Percentiles rank a stretch among this genome's conserved stretches.
phyloP scores from a whole-genome alignment of 805 yeast species.

The Saturnispora hagleri region DNA sequence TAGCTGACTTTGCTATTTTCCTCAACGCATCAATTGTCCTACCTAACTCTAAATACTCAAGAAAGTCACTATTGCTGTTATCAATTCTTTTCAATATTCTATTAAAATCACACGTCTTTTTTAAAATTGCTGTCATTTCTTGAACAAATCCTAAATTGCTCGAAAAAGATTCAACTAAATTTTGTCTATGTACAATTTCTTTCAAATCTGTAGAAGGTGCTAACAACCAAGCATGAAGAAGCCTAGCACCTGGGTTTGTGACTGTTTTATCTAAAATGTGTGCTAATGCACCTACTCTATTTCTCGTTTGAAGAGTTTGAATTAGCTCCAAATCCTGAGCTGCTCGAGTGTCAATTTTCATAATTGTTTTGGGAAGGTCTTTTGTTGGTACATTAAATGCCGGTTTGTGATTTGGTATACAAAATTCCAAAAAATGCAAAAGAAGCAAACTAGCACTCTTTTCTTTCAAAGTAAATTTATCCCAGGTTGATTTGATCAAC shows the following conservation, averaged over 20 bases:
- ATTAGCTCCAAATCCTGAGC: conserved; percentile 67
- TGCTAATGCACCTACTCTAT: conserved; percentile 59
- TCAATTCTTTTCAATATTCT: conserved; percentile 51
- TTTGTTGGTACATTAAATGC: conserved; percentile 61
- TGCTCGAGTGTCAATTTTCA: conserved; percentile 78
- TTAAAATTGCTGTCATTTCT: conserved; percentile 30
- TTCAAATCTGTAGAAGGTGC: conserved; percentile 60
- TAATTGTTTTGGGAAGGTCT: conserved; percentile 39
- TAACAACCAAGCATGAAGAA: conserved; percentile 73
- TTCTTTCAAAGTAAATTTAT: conserved; percentile 37
- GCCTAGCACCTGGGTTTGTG: conserved; percentile 73
- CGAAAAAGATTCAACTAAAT: conserved; percentile 36
- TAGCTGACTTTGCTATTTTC: conserved; percentile 22
- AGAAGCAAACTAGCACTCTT: conserved; percentile 53
- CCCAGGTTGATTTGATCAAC: conserved; percentile 20
- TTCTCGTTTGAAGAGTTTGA: conserved; percentile 45
- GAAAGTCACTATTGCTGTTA: conserved; percentile 27
- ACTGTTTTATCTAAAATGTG: conserved; percentile 64
- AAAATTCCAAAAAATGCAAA: conserved; percentile 60
- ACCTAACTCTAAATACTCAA: conserved; percentile 25
- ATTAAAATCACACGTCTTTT: conserved; percentile 45
- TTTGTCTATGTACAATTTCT: conserved; percentile 50
- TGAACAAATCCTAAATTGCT: conserved; percentile 24
- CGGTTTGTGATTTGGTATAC: conserved; percentile 58
- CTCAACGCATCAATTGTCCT: conserved; percentile 20